These are phyloP conservation scores for Massariosphaeria phaeospora DNA, from an alignment of 495 filamentous ascomycete species.

Conservation along the genomic window DNA sequence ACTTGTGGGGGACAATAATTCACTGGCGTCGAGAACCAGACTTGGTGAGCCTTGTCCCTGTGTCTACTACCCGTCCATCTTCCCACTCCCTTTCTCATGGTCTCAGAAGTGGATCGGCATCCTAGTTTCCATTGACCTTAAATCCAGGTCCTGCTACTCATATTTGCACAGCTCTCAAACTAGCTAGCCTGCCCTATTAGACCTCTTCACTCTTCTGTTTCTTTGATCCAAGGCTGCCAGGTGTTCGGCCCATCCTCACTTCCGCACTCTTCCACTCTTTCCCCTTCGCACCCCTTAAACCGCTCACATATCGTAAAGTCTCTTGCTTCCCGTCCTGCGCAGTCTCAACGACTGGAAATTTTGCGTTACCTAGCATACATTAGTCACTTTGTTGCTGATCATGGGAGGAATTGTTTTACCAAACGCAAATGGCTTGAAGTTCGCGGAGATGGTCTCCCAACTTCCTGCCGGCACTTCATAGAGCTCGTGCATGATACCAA, in stretches of 20 bases:
- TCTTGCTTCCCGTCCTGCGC: not conserved
- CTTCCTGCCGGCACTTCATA: constrained; percentile 13
- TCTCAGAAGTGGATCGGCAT: too few relatives aligned
- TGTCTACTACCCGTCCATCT: too few relatives aligned
- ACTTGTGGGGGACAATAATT: too few relatives aligned
- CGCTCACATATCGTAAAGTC: not conserved
- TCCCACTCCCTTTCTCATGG: too few relatives aligned
- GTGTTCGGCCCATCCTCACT: constrained; percentile 3
- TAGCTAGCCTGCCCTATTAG: too few relatives aligned
- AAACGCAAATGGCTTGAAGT: constrained; percentile 5
- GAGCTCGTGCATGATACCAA: constrained; percentile 12
- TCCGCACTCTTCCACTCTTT: constrained; percentile 14
- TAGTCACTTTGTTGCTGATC: not conserved
- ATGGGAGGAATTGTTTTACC: not conserved
- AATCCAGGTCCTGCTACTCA: too few relatives aligned
- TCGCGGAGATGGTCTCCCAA: constrained; percentile 11
- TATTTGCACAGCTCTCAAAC: too few relatives aligned
- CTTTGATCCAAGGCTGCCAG: not conserved
- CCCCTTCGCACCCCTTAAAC: not conserved
- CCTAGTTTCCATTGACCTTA: too few relatives aligned
- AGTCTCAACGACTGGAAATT: constrained; percentile 1
- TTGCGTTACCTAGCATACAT: not conserved
- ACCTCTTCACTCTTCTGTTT: too few relatives aligned
- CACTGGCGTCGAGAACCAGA: too few relatives aligned
- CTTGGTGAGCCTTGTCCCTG: too few relatives aligned